Conservation (phyloP, 208 protist species). For the Blechomonas ayalai region DNA sequence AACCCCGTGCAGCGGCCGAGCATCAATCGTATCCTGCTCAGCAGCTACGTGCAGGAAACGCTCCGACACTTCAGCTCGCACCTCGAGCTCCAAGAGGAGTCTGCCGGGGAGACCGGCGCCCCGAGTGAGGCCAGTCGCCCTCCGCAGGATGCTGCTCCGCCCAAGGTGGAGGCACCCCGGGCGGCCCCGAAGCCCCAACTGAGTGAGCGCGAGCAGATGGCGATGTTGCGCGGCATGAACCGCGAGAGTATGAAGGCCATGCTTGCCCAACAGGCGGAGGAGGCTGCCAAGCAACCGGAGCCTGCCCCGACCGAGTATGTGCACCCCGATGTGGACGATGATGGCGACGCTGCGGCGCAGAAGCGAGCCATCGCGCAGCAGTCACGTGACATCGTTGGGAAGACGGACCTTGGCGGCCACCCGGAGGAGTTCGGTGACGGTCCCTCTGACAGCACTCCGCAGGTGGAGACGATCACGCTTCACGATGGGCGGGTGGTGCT, state of each 20-base stretch:
- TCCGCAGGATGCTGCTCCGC: slow-evolving; percentile 5
- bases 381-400: slow-evolving; percentile 69
- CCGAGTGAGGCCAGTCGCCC: slow-evolving; percentile 7
- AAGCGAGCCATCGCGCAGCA: slow-evolving; percentile 77
- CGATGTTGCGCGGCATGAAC: slow-evolving; percentile 86
- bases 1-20: slow-evolving; percentile 75
- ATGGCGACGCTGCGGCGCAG: slow-evolving; percentile 74
- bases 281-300: slow-evolving; percentile 3
- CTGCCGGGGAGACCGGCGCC: slow-evolving; percentile 20
- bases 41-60: slow-evolving; percentile 74
- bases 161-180: slow-evolving; percentile 11
- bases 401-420: slow-evolving; percentile 64
- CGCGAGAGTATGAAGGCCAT: slow-evolving; percentile 77
- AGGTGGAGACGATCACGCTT: slow-evolving; percentile 66
- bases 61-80: slow-evolving; percentile 75
- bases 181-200: slow-evolving; percentile 28
- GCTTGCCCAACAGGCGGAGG: slow-evolving; percentile 61
- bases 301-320: slow-evolving; percentile 3
- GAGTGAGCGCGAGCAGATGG: slow-evolving; percentile 82
- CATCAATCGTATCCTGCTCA: slow-evolving; percentile 87
- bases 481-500: slow-evolving; percentile 43
- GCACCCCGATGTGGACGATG: slow-evolving; percentile 74
- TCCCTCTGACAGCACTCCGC: slow-evolving; percentile 33
- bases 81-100: slow-evolving; percentile 76
- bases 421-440: slow-evolving; percentile 84